Evolutionary conservation across 2,329 filamentous ascomycete genomes (phyloP).

Genomic region (Colletotrichum godetiae): DNA sequence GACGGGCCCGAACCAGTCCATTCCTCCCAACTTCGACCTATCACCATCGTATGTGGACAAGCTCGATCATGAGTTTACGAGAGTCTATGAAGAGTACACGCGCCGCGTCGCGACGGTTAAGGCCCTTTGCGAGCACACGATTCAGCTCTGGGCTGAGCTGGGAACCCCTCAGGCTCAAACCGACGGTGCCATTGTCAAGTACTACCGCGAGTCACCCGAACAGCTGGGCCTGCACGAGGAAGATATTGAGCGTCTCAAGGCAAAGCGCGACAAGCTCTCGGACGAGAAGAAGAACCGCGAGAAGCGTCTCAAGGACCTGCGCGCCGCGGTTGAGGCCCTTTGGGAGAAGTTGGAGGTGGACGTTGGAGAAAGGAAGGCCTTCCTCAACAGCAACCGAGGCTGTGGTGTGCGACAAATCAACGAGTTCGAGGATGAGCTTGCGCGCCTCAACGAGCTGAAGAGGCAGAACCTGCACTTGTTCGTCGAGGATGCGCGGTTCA

Average conservation of each 20-base stretch:
- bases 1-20: slow-evolving; percentile 78
- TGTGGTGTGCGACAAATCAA: slow-evolving; percentile 93
- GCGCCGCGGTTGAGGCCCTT: slow-evolving; percentile 80
- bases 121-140: slow-evolving; percentile 82
- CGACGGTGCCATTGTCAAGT: slow-evolving; percentile 86
- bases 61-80: slow-evolving; percentile 90
- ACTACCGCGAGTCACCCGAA: slow-evolving; percentile 90
- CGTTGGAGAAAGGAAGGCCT: slow-evolving; percentile 83
- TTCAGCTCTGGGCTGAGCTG: slow-evolving; percentile 94
- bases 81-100: slow-evolving; percentile 96
- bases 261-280: slow-evolving; percentile 82
- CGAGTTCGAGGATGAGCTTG: slow-evolving; percentile 92
- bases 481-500: slow-evolving; percentile 91
- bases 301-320: slow-evolving; percentile 80
- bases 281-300: slow-evolving; percentile 92
- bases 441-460: slow-evolving; percentile 90
- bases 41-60: slow-evolving; percentile 88
- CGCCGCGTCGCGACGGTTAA: slow-evolving; percentile 82
- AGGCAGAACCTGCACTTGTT: slow-evolving; percentile 95
- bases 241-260: slow-evolving; percentile 78
- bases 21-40: slow-evolving; percentile 90
- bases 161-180: slow-evolving; percentile 95
- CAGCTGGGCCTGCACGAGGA: slow-evolving; percentile 93
- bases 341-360: slow-evolving; percentile 92
- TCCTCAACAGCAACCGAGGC: slow-evolving; percentile 88